phyloP scores from a whole-genome alignment of 495 filamentous ascomycete genomes.

The Penicillium antarcticum region DNA sequence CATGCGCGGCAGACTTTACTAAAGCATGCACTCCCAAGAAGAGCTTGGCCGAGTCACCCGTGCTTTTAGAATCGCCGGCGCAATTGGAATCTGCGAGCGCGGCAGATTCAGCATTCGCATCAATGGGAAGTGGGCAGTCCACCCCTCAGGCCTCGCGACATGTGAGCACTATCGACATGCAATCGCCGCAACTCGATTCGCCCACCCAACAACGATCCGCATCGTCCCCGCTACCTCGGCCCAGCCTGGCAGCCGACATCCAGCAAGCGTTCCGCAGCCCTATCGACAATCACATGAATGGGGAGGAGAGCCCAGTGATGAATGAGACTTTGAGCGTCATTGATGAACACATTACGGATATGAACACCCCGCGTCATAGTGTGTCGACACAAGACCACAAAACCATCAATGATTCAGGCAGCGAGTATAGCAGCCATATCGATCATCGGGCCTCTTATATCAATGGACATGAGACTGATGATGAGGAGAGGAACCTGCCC shows the following conservation, averaged over 20 bases:
- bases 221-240: slow-evolving; percentile 41
- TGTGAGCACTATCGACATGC: slow-evolving; percentile 34
- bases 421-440: slow-evolving; percentile 81
- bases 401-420: slow-evolving; percentile 75
- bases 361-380: slow-evolving; percentile 70
- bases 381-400: slow-evolving; percentile 47
- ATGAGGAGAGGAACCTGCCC: slow-evolving; percentile 55
- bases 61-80: slow-evolving; percentile 19
- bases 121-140: slow-evolving; percentile 34
- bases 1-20: slow-evolving; percentile 18
- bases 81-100: slow-evolving; percentile 19
- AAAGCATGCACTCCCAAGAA: not conserved
- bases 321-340: slow-evolving; percentile 97
- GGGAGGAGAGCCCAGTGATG: slow-evolving; percentile 78
- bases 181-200: slow-evolving; percentile 17
- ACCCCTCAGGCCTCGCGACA: slow-evolving; percentile 50
- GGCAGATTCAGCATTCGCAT: slow-evolving; percentile 18
- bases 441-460: slow-evolving; percentile 83
- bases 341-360: slow-evolving; percentile 95
- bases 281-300: slow-evolving; percentile 39
- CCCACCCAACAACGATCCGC: slow-evolving; percentile 36
- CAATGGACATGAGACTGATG: slow-evolving; percentile 82
- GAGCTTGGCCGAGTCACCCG: slow-evolving; percentile 19
- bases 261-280: slow-evolving; percentile 47
- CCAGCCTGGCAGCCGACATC: slow-evolving; percentile 38